These are phyloP conservation scores for Phanerochaete sordida DNA, from an alignment of 768 basidiomycete species.

Conservation along the genomic window DNA sequence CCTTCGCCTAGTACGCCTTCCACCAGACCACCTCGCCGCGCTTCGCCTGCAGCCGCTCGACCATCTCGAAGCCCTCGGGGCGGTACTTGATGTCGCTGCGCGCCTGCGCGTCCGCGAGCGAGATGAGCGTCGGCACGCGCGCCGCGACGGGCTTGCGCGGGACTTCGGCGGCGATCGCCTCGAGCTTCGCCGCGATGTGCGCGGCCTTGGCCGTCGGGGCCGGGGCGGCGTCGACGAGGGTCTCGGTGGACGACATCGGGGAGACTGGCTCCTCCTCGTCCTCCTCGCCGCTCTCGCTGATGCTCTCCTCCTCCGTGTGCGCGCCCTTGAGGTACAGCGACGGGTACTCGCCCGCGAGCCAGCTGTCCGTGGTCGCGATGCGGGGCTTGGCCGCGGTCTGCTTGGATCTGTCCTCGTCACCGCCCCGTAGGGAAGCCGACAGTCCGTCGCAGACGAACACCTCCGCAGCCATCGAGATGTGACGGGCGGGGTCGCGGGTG, in stretches of 20 bases:
- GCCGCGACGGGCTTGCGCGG: not conserved
- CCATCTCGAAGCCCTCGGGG: slow-evolving; percentile 9
- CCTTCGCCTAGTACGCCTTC: not conserved
- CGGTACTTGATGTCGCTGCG: slow-evolving; percentile 12
- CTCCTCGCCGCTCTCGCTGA: not conserved
- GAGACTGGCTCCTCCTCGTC: not conserved
- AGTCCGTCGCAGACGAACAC: not conserved
- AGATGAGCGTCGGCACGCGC: not conserved
- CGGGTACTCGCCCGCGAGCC: not conserved
- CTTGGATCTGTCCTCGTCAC: not conserved
- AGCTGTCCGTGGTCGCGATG: slow-evolving; percentile 3
- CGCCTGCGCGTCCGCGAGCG: slow-evolving; percentile 1
- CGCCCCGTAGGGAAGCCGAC: not conserved
- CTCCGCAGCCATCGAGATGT: not conserved
- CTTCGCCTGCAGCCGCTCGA: not conserved
- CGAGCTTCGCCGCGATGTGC: not conserved
- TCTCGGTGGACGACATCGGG: slow-evolving; percentile 1
- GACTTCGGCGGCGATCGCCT: not conserved
- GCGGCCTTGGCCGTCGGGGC: not conserved
- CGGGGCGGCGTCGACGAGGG: not conserved
- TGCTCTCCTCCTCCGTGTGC: not conserved
- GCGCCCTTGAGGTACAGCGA: not conserved
- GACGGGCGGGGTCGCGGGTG: too few species aligned
- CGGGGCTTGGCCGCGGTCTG: not conserved
- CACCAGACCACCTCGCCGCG: not conserved